A percentile compares a stretch with the other conserved stretches of the same genome.
Evolutionary conservation across 306 rosid species (phyloP).

Genomic region (Corylus americana): DNA sequence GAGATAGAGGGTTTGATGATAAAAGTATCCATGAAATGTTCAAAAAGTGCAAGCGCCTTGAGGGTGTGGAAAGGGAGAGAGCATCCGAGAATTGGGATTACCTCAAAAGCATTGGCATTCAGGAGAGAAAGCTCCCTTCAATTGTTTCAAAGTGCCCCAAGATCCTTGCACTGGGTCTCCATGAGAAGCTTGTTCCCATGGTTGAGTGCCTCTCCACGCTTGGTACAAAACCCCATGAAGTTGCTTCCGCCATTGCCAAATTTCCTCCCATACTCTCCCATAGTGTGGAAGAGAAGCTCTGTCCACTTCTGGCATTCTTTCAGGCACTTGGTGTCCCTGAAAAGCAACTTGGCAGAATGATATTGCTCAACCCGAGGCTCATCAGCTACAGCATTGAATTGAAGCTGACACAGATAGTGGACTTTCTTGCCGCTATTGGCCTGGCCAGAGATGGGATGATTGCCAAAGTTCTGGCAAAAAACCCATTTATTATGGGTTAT

Average conservation of each 20-base stretch:
- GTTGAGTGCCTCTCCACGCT: constrained; percentile 77
- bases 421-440: constrained; percentile 70
- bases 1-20: constrained; percentile 89
- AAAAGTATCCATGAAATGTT: constrained; percentile 64
- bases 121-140: constrained; percentile 79
- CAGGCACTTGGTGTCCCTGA: constrained; percentile 77
- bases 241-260: constrained; percentile 71
- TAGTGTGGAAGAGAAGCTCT: constrained; percentile 91
- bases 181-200: constrained; percentile 81
- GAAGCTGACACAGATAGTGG: constrained; percentile 66
- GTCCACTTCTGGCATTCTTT: constrained; percentile 89
- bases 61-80: constrained; percentile 53
- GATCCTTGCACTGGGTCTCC: constrained; percentile 66
- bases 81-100: constrained; percentile 86
- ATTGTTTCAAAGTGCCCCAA: constrained; percentile 88
- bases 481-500: constrained; percentile 86
- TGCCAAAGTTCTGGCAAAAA: constrained; percentile 70
- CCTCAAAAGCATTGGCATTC: constrained; percentile 71
- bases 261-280: constrained; percentile 78
- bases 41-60: constrained; percentile 72
- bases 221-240: constrained; percentile 69
- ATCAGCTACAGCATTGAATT: constrained; percentile 84
- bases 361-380: constrained; percentile 85
- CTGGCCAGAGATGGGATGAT: constrained; percentile 73
- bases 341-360: constrained; percentile 79